These are phyloP conservation scores for Furcasterigmium sp. DNA, from an alignment of 2,329 filamentous ascomycete species.

Conservation along the genomic window DNA sequence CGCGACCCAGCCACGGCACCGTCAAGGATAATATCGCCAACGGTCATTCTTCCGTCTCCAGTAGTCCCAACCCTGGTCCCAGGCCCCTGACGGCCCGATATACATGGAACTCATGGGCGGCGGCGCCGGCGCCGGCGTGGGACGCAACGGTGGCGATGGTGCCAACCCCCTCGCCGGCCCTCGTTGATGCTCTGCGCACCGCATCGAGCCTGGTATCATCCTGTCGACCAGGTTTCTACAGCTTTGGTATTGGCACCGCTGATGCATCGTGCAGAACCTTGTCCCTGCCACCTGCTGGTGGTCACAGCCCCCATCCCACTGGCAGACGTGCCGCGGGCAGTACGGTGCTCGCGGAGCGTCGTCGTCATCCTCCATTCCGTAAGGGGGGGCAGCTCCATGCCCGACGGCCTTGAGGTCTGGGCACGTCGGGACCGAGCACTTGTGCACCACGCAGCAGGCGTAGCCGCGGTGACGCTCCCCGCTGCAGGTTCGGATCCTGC, in stretches of 20 bases:
- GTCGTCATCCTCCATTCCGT: not conserved
- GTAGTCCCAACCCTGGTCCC: too few relatives aligned
- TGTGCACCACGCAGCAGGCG: slow-evolving; percentile 16
- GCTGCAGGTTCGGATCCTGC: slow-evolving; percentile 15
- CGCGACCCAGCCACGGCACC: too few relatives aligned
- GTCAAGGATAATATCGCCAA: too few relatives aligned
- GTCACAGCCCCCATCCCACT: slow-evolving; percentile 3
- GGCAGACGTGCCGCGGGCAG: slow-evolving; percentile 9
- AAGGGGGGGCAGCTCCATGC: not conserved
- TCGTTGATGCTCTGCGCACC: slow-evolving; percentile 7
- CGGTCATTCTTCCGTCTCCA: too few relatives aligned
- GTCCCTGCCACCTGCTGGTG: slow-evolving; percentile 1
- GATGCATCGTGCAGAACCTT: slow-evolving; percentile 6
- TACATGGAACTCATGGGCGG: too few relatives aligned
- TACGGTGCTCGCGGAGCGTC: slow-evolving; percentile 3
- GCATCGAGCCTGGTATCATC: slow-evolving; percentile 3
- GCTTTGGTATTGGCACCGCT: slow-evolving; percentile 5
- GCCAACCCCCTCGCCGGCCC: too few relatives aligned
- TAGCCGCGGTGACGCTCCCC: slow-evolving; percentile 4
- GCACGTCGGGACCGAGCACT: slow-evolving; percentile 15
- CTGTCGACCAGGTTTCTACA: slow-evolving; percentile 5
- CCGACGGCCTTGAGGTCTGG: slow-evolving; percentile 4
- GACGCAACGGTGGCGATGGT: too few relatives aligned
- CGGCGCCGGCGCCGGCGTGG: too few relatives aligned
- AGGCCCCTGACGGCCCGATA: too few relatives aligned